A percentile compares a stretch with the other conserved stretches of the same genome.
Evolutionary conservation across 164 flowering plant genomes (phyloP).

Genomic region (Tetracentron sinense): DNA sequence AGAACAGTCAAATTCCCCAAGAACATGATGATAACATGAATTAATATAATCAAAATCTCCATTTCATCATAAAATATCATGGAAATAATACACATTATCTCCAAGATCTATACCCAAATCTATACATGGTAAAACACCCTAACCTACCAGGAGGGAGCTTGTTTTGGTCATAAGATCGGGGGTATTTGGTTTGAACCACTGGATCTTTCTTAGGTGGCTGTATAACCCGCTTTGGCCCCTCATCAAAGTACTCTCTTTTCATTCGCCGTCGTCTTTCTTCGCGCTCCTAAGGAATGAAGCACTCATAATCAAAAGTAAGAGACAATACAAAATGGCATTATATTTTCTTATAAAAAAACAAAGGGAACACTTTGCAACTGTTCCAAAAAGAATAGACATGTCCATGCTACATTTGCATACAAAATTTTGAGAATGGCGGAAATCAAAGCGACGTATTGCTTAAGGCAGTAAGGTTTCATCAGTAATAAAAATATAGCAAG

Average conservation of each 20-base stretch:
- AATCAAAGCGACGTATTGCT: neutral
- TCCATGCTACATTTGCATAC: neutral
- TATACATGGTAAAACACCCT: neutral
- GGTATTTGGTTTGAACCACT: constrained; percentile 28
- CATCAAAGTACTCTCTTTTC: constrained; percentile 71
- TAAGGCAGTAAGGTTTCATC: neutral
- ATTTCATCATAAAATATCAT: neutral
- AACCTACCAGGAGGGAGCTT: constrained; percentile 75
- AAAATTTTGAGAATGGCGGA: neutral
- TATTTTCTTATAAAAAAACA: no score
- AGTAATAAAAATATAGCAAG: neutral
- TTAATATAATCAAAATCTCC: neutral
- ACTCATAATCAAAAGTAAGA: constrained; percentile 7
- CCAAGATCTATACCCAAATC: neutral
- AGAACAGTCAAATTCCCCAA: neutral
- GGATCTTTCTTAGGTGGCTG: constrained; percentile 38
- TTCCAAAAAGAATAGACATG: neutral
- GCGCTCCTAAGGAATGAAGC: constrained; percentile 57
- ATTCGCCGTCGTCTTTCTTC: constrained; percentile 72
- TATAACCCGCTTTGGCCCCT: constrained; percentile 34
- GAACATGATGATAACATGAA: neutral
- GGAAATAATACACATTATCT: neutral
- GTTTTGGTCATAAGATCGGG: constrained; percentile 40
- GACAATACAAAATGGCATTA: neutral
- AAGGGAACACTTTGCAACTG: neutral